Base-by-base conservation (phyloP, 768 basidiomycete genomes). In the Favolaschia claudopus region DNA sequence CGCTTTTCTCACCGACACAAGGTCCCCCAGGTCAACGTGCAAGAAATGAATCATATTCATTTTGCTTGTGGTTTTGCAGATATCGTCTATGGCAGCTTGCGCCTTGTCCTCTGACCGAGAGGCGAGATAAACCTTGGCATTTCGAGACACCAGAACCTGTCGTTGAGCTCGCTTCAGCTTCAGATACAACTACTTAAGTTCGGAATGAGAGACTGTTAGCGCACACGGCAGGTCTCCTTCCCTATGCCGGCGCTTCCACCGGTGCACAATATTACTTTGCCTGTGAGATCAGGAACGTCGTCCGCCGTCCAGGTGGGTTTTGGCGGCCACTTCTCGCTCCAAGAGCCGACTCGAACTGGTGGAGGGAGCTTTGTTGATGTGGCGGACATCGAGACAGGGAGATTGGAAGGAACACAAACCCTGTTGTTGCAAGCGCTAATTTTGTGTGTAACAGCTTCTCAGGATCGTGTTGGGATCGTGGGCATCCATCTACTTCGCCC, bases 51-150 rank as follows among this genome's bases (percentile, higher is more conserved):
- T n/a, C n/a, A n/a, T 51, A 5, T 75, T 74, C 20, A 47, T 73
- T 44, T 76, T 79, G 3, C 82, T 82, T 0, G 81, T 83, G 36
- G 51, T 70, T 20, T 58, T 19, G 62, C 79, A 76, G 55, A 85
- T 67, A 27, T 77, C 72, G 15, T 69, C 67, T 40, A 83, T 80
- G 12, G 79, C 80, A 3, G 62, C 67, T 1, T 70, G 67, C 8
- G 75, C 72, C 58, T 75, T 80, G 24, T 53, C 62, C 42, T 69
- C 56, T 20, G 62, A 70, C 17, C 80, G 72, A 19, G 74, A 64
- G 1, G 77, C 79, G 42, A 84, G 59, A 64, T 85, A 84, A 8
- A 85, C 82, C 52, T 77, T 82, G 15, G 82, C 83, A 51, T 81
- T 77, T 39, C 79, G 77, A 29, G 61, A 34, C 24, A 84, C 68